Evolutionary conservation across 768 basidiomycete genomes (phyloP), one percentile per base, ranked within the genome.

Genomic region (Podaxis mareebaensis): DNA sequence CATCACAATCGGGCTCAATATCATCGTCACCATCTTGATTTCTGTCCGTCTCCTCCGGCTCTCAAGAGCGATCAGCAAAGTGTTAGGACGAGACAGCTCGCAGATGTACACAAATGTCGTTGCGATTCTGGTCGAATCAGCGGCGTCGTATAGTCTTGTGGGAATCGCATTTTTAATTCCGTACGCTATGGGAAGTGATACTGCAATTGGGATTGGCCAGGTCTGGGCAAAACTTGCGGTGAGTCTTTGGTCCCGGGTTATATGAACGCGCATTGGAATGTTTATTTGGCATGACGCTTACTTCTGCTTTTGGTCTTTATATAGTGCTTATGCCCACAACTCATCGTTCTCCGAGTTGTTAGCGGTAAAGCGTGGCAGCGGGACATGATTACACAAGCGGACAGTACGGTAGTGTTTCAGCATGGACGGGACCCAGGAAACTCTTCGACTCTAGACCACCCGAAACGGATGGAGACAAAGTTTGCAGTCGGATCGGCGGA

Each of bases 201-300:
- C 75, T 11, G 70, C 73, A 3, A 73, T 75, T 39, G 73, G 75
- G 8, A 75, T 81, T 61, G 76, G 75, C 26, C 77, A 77, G 52
- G 74, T 80, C 22, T 81, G 78, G 75, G 74, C 76, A 2, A 79
- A 78, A 64, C 71, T 79, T 60, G 73, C 75, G 46, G 79, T 80
- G 61, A 53, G 78, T 74, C 17, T 33, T 33, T 38, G 15, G 8
- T 20, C 20, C 44, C 44, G 10, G 17, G 48, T 17, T 26, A 13
- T 28, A 36, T 36, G 42, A 15, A 12, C 15, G n/a, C 8, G 13
- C 6, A 12, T 42, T n/a, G 40, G 13, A 42, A 42, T n/a, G 4
- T 6, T 12, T n/a, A 12, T 15, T 42, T 22, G 10, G 49, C 22
- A 28, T 26, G 24, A 26, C 12, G 48, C 22, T 51, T 24, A 24